phyloP scores from a whole-genome alignment of 345 rosid genomes.

The Acer yangbiense region DNA sequence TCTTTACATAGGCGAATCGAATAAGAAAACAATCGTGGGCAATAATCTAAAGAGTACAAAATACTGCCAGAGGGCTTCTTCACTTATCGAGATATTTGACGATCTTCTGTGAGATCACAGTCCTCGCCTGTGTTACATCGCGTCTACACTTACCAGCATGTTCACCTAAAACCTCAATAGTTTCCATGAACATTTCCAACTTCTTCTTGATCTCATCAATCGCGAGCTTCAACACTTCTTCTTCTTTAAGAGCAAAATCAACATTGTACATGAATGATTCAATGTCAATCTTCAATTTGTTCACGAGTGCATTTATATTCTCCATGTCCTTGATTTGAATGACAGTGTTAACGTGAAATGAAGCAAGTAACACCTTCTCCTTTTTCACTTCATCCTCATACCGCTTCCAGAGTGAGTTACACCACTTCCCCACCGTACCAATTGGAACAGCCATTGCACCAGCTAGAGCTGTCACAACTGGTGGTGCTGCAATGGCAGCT shows the following conservation, averaged over 20 bases:
- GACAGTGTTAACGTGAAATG: conserved; percentile 50
- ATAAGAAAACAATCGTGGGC: neutral
- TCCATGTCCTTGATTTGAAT: conserved; percentile 73
- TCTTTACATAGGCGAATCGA: too few species aligned
- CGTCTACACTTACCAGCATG: conserved; percentile 71
- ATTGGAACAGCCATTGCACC: conserved; percentile 71
- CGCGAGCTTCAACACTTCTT: conserved; percentile 56
- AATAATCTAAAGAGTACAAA: conserved; percentile 1
- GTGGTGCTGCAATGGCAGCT: conserved; percentile 82
- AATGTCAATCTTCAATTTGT: conserved; percentile 53
- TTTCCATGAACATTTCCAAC: conserved; percentile 53
- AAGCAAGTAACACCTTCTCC: conserved; percentile 49
- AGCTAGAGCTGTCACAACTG: conserved; percentile 63
- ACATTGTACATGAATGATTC: conserved; percentile 56
- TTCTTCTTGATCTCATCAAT: conserved; percentile 85
- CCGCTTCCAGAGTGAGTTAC: conserved; percentile 57
- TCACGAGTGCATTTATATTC: conserved; percentile 54
- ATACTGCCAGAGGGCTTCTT: conserved; percentile 37
- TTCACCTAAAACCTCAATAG: conserved; percentile 56
- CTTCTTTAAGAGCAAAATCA: conserved; percentile 54
- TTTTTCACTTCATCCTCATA: conserved; percentile 61
- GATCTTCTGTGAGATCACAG: conserved; percentile 65
- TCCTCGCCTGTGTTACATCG: conserved; percentile 74
- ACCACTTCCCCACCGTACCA: conserved; percentile 83
- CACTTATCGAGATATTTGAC: conserved; percentile 41